phyloP scores from a whole-genome alignment of 345 rosid species.

The Eutrema heterophyllum region DNA sequence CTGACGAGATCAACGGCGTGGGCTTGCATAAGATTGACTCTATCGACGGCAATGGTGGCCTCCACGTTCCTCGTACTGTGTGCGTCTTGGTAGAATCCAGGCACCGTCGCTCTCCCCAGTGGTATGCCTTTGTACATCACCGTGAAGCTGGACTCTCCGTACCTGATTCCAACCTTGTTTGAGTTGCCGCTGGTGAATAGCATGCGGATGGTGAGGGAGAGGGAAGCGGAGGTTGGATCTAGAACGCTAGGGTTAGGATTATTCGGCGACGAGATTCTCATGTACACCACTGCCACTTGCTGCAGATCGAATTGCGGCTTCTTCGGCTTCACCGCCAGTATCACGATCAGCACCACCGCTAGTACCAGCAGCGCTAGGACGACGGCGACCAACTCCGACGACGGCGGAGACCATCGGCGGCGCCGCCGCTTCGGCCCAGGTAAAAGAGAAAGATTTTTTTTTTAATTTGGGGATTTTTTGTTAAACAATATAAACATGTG shows the following conservation, averaged over 20 bases:
- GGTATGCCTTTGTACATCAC: constrained; percentile 96
- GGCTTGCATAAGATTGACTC: constrained; percentile 76
- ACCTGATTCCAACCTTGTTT: constrained; percentile 94
- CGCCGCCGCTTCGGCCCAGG: no score
- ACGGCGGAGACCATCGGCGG: no score
- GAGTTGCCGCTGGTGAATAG: constrained; percentile 88
- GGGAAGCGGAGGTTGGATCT: constrained; percentile 57
- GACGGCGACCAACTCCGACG: no score
- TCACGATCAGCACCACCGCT: constrained; percentile 62
- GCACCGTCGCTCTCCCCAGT: constrained; percentile 76
- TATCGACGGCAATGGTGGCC: constrained; percentile 78
- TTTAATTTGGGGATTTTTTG: no score
- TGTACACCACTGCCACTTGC: constrained; percentile 84
- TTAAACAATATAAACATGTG: no score
- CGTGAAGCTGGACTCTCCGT: constrained; percentile 89
- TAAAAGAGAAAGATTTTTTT: no score
- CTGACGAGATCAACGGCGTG: constrained; percentile 67
- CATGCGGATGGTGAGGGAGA: constrained; percentile 69
- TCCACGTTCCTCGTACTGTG: constrained; percentile 69
- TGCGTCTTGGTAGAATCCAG: constrained; percentile 89
- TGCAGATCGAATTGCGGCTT: constrained; percentile 99
- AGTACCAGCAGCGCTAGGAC: constrained; percentile 69
- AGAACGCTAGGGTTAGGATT: constrained; percentile 32
- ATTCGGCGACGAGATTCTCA: constrained; percentile 61
- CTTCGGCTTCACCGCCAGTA: constrained; percentile 94